Evolutionary conservation across 2,329 filamentous ascomycete species (phyloP).

Genomic region (Ophiostoma triangulosporum): DNA sequence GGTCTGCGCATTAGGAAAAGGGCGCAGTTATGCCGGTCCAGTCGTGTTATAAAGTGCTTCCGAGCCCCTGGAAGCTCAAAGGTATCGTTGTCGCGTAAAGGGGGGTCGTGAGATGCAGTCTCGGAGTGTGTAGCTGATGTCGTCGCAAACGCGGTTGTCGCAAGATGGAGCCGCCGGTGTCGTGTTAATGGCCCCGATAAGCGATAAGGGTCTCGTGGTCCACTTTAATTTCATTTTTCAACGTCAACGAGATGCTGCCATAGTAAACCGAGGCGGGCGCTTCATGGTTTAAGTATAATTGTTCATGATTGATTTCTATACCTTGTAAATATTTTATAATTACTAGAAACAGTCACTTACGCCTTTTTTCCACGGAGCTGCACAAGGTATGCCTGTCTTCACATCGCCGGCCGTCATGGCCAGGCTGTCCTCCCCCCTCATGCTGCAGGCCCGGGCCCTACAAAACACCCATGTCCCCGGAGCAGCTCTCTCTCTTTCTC

Average conservation of each 20-base stretch:
- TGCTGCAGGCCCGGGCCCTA: not conserved
- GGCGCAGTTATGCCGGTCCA: too few species aligned
- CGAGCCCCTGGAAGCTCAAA: too few species aligned
- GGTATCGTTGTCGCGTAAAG: too few species aligned
- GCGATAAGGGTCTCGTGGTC: slow-evolving; percentile 4
- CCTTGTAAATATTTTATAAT: not conserved
- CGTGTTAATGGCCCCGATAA: slow-evolving; percentile 2
- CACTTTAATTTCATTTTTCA: slow-evolving; percentile 2
- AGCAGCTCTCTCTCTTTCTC: not conserved
- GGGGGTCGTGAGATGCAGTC: too few species aligned
- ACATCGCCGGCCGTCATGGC: slow-evolving; percentile 3
- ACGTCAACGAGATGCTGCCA: not conserved
- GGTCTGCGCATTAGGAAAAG: too few species aligned
- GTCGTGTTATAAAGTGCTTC: too few species aligned
- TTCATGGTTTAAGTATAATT: too few species aligned
- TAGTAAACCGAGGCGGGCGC: not conserved
- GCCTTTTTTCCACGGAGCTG: not conserved
- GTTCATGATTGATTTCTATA: too few species aligned
- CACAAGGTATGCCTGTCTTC: slow-evolving; percentile 6
- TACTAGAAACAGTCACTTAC: not conserved
- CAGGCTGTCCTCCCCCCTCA: not conserved
- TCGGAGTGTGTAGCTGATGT: too few species aligned
- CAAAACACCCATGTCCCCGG: not conserved
- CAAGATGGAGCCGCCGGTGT: too few species aligned
- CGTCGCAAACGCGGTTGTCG: not conserved